Evolutionary conservation across 2,329 filamentous ascomycete species (phyloP).

Genomic region (Epicoccum sorghinum): DNA sequence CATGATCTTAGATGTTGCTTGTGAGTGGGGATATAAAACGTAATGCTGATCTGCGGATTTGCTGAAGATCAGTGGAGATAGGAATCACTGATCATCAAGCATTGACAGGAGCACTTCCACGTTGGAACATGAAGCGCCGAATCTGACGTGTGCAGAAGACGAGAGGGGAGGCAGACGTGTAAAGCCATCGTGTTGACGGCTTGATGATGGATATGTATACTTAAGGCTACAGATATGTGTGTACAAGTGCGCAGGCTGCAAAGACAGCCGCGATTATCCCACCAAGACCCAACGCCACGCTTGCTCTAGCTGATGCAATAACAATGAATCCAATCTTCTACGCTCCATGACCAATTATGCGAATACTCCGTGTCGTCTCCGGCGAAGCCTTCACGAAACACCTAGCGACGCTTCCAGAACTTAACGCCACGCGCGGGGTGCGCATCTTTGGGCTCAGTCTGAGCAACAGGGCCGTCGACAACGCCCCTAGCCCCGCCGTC

Average conservation of each 20-base stretch:
- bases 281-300: slow-evolving; percentile 15
- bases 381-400: background rate
- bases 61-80: no score
- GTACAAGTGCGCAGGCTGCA: background rate
- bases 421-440: slow-evolving; percentile 14
- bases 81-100: no score
- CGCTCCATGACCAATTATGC: background rate
- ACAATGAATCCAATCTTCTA: slow-evolving; percentile 3
- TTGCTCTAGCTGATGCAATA: slow-evolving; percentile 10
- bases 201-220: background rate
- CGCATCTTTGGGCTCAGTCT: slow-evolving; percentile 2
- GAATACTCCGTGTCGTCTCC: no score
- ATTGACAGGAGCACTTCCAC: background rate
- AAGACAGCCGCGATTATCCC: background rate
- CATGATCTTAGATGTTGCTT: no score
- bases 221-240: background rate
- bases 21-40: no score
- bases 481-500: slow-evolving; percentile 11
- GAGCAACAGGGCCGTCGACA: slow-evolving; percentile 1
- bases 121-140: background rate
- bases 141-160: background rate
- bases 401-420: slow-evolving; percentile 20
- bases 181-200: background rate
- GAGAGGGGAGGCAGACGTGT: no score
- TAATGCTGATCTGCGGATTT: no score